These are phyloP conservation scores for Taxillus chinensis DNA, from an alignment of 164 flowering plant species.

Conservation along the genomic window DNA sequence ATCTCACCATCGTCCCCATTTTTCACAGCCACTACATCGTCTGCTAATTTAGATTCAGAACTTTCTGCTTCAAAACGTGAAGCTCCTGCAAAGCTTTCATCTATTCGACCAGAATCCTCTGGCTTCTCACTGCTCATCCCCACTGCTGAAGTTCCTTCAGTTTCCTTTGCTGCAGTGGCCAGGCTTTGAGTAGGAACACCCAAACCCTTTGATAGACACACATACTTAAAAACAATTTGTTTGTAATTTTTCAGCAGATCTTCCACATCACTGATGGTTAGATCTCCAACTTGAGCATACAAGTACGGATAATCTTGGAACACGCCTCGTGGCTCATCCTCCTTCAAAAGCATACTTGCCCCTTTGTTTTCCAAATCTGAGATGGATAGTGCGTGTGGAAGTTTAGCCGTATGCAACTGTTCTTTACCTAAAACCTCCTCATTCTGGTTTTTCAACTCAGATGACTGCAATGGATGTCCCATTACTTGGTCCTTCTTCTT, in stretches of 20 bases:
- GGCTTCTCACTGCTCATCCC: slow-evolving; percentile 13
- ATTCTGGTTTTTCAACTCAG: slow-evolving; percentile 12
- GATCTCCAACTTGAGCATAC: slow-evolving; percentile 65
- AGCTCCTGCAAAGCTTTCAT: slow-evolving; percentile 11
- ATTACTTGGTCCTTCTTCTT: slow-evolving; percentile 6
- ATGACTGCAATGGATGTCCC: slow-evolving; percentile 16
- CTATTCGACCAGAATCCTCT: slow-evolving; percentile 8
- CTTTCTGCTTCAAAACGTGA: slow-evolving; percentile 15
- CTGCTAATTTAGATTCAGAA: slow-evolving; percentile 16
- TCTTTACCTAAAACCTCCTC: slow-evolving; percentile 17
- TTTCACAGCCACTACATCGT: slow-evolving; percentile 11
- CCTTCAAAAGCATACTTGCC: slow-evolving; percentile 59
- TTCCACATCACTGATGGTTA: slow-evolving; percentile 69
- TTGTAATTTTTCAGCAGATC: slow-evolving; percentile 67
- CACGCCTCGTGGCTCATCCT: slow-evolving; percentile 29
- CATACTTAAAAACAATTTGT: slow-evolving; percentile 69
- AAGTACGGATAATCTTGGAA: slow-evolving; percentile 63
- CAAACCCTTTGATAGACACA: slow-evolving; percentile 64
- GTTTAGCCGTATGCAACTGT: slow-evolving; percentile 12
- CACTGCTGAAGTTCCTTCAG: slow-evolving; percentile 9
- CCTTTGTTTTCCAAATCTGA: slow-evolving; percentile 79
- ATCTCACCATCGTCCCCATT: slow-evolving; percentile 13
- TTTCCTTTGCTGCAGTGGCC: slow-evolving; percentile 11
- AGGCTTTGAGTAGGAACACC: slow-evolving; percentile 16
- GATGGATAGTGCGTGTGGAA: slow-evolving; percentile 29